phyloP scores from a whole-genome alignment of 148 eudicot species.

The Bassia scoparia region DNA sequence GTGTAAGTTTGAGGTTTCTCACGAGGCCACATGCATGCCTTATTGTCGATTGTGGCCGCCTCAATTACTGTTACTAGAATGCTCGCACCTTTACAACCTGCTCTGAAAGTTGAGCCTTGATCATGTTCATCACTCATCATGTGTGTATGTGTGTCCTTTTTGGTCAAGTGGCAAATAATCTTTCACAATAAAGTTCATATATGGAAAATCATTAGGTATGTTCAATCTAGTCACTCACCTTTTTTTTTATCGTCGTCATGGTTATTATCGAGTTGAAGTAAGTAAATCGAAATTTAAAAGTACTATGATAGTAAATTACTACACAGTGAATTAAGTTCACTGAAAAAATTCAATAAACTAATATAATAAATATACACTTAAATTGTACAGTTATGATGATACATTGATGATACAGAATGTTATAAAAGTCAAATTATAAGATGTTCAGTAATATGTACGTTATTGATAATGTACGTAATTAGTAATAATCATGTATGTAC shows the following conservation, averaged over 20 bases:
- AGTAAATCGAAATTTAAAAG: not conserved
- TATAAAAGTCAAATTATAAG: no score
- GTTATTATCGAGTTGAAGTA: no score
- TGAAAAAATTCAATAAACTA: no score
- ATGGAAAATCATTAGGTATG: not conserved
- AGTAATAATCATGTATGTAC: no score
- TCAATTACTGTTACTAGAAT: constrained; percentile 8
- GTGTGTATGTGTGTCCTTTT: constrained; percentile 35
- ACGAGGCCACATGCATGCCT: constrained; percentile 5
- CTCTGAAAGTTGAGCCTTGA: not conserved
- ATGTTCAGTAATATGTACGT: no score
- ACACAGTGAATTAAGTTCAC: no score
- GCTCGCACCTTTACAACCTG: constrained; percentile 18
- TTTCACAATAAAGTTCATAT: not conserved
- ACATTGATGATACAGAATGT: no score
- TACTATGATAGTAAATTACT: no score
- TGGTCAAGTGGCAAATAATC: constrained; percentile 4
- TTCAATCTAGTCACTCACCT: no score
- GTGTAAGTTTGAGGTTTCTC: constrained; percentile 9
- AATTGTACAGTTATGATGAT: no score
- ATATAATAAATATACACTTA: no score
- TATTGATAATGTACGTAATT: no score
- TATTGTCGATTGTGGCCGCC: constrained; percentile 1
- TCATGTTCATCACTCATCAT: not conserved
- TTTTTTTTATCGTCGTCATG: not conserved